Conservation (phyloP, 2,329 filamentous ascomycete genomes). For the Dryadomyces quercus-mongolicae region DNA sequence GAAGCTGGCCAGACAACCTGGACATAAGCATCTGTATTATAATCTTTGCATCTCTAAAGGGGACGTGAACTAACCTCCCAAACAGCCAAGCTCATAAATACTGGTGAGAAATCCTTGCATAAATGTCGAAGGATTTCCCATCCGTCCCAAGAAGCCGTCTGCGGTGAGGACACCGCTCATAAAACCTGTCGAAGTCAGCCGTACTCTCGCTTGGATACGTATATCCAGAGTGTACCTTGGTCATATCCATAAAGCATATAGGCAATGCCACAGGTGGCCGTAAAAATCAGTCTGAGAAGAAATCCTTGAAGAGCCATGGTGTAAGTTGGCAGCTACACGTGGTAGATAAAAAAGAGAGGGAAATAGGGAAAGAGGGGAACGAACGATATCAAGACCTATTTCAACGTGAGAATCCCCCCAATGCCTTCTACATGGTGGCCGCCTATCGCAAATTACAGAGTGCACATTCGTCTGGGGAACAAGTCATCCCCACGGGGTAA, state of each 20-base stretch:
- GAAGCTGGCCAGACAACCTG: slow-evolving; percentile 29
- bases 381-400: neutral
- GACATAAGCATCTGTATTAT: slow-evolving; percentile 15
- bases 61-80: neutral
- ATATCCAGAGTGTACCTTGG: slow-evolving; percentile 18
- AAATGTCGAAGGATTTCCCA: neutral
- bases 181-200: neutral
- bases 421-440: neutral
- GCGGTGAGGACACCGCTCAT: slow-evolving; percentile 15
- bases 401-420: too few relatives aligned
- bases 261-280: neutral
- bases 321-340: too few relatives aligned
- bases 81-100: slow-evolving; percentile 41
- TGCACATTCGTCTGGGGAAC: neutral
- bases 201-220: neutral
- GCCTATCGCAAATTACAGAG: too few relatives aligned
- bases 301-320: neutral
- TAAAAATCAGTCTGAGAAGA: neutral
- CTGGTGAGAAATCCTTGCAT: slow-evolving; percentile 15
- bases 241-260: slow-evolving; percentile 3
- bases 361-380: neutral
- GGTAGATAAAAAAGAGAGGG: neutral
- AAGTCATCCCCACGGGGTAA: neutral
- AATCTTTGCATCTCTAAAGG: neutral
- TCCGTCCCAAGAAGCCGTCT: slow-evolving; percentile 12